These are phyloP conservation scores for Croton laevigatus DNA, from an alignment of 441 rosid genomes.

Conservation along the genomic window DNA sequence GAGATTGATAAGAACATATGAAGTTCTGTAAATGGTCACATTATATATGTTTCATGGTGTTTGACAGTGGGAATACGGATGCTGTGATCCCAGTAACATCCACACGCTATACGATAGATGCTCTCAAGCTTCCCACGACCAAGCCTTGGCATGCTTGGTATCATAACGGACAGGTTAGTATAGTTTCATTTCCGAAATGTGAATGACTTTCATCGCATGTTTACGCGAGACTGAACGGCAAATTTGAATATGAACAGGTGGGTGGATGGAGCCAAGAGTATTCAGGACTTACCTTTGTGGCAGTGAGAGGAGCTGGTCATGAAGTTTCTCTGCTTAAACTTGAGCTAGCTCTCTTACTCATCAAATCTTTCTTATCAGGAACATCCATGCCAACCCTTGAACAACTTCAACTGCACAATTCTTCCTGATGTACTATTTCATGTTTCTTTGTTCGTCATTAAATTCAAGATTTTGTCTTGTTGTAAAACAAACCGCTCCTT, in stretches of 20 bases:
- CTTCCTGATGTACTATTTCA: no score
- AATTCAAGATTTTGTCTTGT: no score
- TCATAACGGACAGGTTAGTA: constrained; percentile 67
- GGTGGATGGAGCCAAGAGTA: constrained; percentile 96
- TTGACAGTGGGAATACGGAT: constrained; percentile 81
- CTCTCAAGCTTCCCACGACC: constrained; percentile 64
- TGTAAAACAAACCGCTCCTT: no score
- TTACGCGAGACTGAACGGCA: background rate
- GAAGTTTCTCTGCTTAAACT: constrained; percentile 92
- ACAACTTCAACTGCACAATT: background rate
- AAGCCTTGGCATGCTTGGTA: constrained; percentile 78
- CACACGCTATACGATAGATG: constrained; percentile 79
- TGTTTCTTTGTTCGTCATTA: no score
- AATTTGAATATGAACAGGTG: constrained; percentile 49
- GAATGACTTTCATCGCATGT: background rate
- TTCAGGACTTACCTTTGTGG: constrained; percentile 70
- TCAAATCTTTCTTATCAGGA: constrained; percentile 75
- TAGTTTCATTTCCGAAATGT: background rate
- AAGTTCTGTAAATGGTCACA: background rate
- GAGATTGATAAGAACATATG: background rate
- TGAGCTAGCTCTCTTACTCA: constrained; percentile 60
- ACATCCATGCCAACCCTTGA: constrained; percentile 49
- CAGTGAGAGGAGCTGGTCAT: constrained; percentile 87
- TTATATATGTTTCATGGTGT: constrained; percentile 2
- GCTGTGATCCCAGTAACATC: constrained; percentile 84